These are phyloP conservation scores for Extremus antarcticus DNA, from an alignment of 495 filamentous ascomycete genomes.

Conservation along the genomic window DNA sequence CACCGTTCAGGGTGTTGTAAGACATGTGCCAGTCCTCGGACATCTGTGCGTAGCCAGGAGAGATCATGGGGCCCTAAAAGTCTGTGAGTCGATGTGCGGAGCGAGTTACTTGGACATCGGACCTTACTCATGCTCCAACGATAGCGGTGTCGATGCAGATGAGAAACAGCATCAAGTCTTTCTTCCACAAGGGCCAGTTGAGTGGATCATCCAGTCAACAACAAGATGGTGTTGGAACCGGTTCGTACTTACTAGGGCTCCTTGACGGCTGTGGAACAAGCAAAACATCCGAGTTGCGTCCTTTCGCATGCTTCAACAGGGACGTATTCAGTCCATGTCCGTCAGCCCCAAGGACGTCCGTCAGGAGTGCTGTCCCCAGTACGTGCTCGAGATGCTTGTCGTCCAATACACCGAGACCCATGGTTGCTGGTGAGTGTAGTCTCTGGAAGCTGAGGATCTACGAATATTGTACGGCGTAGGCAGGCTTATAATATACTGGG, in stretches of 20 bases:
- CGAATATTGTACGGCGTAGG: not conserved
- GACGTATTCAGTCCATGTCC: slow-evolving; percentile 5
- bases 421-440: not conserved
- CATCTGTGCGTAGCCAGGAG: slow-evolving; percentile 31
- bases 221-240: not conserved
- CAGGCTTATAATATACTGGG: too few relatives aligned
- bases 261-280: slow-evolving; percentile 8
- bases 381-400: slow-evolving; percentile 16
- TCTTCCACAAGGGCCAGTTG: slow-evolving; percentile 22
- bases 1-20: slow-evolving; percentile 31
- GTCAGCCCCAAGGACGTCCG: slow-evolving; percentile 4
- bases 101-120: not conserved
- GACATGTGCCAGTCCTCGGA: slow-evolving; percentile 33
- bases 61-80: slow-evolving; percentile 41
- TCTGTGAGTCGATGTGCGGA: not conserved
- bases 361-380: slow-evolving; percentile 7
- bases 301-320: slow-evolving; percentile 9
- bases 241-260: slow-evolving; percentile 1
- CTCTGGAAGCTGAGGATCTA: not conserved
- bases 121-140: slow-evolving; percentile 35
- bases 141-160: slow-evolving; percentile 45
- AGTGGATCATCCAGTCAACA: slow-evolving; percentile 46
- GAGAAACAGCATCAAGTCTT: slow-evolving; percentile 36
- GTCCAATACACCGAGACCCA: slow-evolving; percentile 13
- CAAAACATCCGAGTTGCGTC: not conserved